Evolutionary conservation across 306 rosid species (phyloP).

Genomic region (Begonia loranthoides): DNA sequence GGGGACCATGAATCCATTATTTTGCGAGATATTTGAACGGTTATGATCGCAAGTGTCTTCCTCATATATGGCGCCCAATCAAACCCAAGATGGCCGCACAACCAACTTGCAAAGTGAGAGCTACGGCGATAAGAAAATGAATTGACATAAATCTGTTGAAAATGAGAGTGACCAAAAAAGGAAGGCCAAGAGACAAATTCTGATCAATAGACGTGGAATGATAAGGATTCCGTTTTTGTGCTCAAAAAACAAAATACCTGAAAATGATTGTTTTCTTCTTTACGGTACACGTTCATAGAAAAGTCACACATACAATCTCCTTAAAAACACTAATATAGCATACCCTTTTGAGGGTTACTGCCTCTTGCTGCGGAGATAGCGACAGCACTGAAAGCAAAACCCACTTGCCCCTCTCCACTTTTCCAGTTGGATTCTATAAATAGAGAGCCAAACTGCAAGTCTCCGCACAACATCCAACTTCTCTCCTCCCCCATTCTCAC

Average conservation of each 20-base stretch:
- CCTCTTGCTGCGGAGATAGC: no score
- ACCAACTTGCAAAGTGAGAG: not conserved
- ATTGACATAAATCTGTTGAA: not conserved
- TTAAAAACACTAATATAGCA: not conserved
- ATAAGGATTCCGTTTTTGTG: slow-evolving; percentile 11
- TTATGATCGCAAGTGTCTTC: not conserved
- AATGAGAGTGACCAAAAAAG: not conserved
- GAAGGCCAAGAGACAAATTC: not conserved
- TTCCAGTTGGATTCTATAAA: not conserved
- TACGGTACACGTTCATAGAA: not conserved
- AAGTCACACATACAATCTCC: not conserved
- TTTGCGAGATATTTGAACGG: not conserved
- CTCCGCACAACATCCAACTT: not conserved
- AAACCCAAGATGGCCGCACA: not conserved
- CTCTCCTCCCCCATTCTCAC: not conserved
- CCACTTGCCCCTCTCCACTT: not conserved
- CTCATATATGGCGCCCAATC: not conserved
- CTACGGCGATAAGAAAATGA: not conserved
- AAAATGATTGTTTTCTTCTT: not conserved
- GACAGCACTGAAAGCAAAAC: not conserved
- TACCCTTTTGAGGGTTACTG: not conserved
- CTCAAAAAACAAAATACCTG: not conserved
- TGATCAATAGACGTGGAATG: slow-evolving; percentile 9
- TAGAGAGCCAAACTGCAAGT: not conserved
- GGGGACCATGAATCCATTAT: no score